Conservation (phyloP, 805 yeast genomes). For the Kazachstania kunashirensis region DNA sequence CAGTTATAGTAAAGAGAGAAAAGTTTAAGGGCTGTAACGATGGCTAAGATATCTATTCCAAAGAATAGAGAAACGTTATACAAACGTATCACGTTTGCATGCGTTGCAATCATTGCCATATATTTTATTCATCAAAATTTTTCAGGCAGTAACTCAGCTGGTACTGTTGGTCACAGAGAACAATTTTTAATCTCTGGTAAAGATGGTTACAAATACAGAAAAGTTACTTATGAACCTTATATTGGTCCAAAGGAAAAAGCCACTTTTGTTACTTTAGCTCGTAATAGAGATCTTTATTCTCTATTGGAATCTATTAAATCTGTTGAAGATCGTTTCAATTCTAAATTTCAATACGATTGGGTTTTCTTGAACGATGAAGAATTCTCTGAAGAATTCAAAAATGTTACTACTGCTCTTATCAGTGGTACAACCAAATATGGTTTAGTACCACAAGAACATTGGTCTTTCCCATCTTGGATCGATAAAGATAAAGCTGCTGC, state of each 20-base stretch:
- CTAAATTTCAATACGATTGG: constrained; percentile 82
- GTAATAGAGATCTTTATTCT: constrained; percentile 61
- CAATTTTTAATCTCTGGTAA: constrained; percentile 4
- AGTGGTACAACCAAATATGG: constrained; percentile 78
- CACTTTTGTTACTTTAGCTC: constrained; percentile 70
- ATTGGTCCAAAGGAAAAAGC: constrained; percentile 47
- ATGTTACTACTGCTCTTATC: constrained; percentile 52
- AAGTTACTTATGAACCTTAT: constrained; percentile 11
- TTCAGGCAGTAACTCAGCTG: not conserved
- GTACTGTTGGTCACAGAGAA: not conserved
- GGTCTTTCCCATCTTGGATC: constrained; percentile 82
- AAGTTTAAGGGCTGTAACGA: too few relatives aligned
- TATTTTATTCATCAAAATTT: constrained; percentile 13
- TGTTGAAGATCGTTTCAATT: constrained; percentile 84
- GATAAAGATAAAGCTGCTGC: constrained; percentile 58
- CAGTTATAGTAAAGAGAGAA: too few relatives aligned
- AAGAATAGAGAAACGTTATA: constrained; percentile 9
- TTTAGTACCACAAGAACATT: constrained; percentile 68
- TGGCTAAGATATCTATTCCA: constrained; percentile 12
- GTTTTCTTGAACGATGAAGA: constrained; percentile 84
- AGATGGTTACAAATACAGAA: constrained; percentile 10
- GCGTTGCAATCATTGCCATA: constrained; percentile 12
- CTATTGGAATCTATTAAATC: constrained; percentile 58
- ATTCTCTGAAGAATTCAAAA: constrained; percentile 73
- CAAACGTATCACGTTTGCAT: constrained; percentile 11